These are phyloP conservation scores for Solanum chacoense DNA, from an alignment of 305 asterid genomes.

Conservation along the genomic window DNA sequence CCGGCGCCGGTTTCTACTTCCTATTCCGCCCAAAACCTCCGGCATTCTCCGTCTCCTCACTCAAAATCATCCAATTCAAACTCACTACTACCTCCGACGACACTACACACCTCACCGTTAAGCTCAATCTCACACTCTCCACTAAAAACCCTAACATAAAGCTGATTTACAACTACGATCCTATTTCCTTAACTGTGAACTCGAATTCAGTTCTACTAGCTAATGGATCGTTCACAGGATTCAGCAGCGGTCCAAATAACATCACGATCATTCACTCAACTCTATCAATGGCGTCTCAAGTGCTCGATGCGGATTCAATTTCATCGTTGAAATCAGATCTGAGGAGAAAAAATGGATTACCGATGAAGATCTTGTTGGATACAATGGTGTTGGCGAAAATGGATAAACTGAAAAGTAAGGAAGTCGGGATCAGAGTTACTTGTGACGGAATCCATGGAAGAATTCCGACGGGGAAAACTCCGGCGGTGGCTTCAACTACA, in stretches of 20 bases:
- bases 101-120: conserved; percentile 48
- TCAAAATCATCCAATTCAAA: conserved; percentile 53
- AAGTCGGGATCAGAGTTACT: conserved; percentile 59
- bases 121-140: conserved; percentile 54
- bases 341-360: conserved; percentile 42
- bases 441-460: conserved; percentile 56
- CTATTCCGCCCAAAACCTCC: conserved; percentile 75
- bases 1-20: conserved; percentile 53
- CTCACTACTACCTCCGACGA: conserved; percentile 63
- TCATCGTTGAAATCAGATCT: conserved; percentile 45
- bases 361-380: conserved; percentile 50
- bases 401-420: conserved; percentile 59
- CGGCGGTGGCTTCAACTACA: conserved; percentile 31
- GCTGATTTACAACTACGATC: conserved; percentile 37
- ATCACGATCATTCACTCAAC: conserved; percentile 40
- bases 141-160: conserved; percentile 58
- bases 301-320: conserved; percentile 40
- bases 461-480: conserved; percentile 51
- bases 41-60: conserved; percentile 45
- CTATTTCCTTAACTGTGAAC: conserved; percentile 24
- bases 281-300: conserved; percentile 21
- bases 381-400: conserved; percentile 50
- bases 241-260: conserved; percentile 28
- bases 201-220: conserved; percentile 28
- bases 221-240: conserved; percentile 35